Evolutionary conservation across 2,329 filamentous ascomycete genomes (phyloP), one percentile per base, ranked within the genome.

Genomic region (Penicillium sp.): DNA sequence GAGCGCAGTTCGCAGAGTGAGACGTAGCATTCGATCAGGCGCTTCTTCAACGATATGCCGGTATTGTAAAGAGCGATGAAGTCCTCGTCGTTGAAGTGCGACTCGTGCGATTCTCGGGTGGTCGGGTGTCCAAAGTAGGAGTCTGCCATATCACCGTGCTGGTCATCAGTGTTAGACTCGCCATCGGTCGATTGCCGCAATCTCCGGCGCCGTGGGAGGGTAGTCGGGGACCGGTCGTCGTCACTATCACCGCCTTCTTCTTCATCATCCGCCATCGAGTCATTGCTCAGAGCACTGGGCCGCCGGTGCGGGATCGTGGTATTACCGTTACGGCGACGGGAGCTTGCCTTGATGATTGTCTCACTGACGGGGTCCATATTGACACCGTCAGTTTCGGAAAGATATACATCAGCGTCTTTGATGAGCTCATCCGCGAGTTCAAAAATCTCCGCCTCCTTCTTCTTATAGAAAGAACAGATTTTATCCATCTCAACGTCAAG

Each of bases 1-100:
- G 93, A 97, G 71, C 96, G 95, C 67, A 99, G 84, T 73, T 97
- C 94, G 76, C 93, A 97, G 17, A 97, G 80, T 62, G 90, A 89
- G 43, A 99, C 94, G 70, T 97, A 99, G 57, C 92, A 80, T 69
- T 86, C 86, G 62, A 96, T 86, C 53, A 91, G 88, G 52, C 92
- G 86, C 78, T 96, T 97, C 81, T 97, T 97, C 61, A 99, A 78
- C 67, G 91, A 93, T 62, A 97, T 89, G 26, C 86, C 86, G 48
- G 84, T 80, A 60, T 88, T 85, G 65, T 87, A 88, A 1, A 89
- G 74, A 22, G 84, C 84, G 1, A 88, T 85, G 58, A 91, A 81
- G 62, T 90, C 87, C 63, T 73, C 69, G 37, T 96, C 91, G 47
- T 86, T 86, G 66, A 88, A 89, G 67, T 95, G 89, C 42, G 94